A percentile compares a stretch with the other conserved stretches of the same genome.
phyloP scores from a whole-genome alignment of 805 yeast species.

The Yarrowia divulgata region DNA sequence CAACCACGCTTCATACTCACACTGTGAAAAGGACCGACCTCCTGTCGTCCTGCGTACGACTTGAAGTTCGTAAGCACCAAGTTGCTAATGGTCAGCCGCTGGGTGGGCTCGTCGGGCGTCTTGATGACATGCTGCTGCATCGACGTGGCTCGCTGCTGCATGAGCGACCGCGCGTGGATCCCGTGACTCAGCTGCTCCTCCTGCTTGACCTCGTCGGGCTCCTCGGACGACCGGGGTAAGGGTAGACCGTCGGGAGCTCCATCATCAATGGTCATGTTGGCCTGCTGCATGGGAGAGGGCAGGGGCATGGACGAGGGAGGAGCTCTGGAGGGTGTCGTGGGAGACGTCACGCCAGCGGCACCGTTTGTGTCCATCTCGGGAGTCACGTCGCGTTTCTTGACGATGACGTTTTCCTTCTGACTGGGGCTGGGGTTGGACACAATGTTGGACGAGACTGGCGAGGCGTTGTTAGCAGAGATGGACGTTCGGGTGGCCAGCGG shows the following conservation, averaged over 20 bases:
- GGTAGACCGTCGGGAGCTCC: slow-evolving; percentile 11
- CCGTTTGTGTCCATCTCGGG: not conserved
- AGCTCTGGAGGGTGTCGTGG: slow-evolving; percentile 10
- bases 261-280: slow-evolving; percentile 11
- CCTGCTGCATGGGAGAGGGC: slow-evolving; percentile 24
- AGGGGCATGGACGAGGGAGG: slow-evolving; percentile 16
- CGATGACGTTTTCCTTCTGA: slow-evolving; percentile 22
- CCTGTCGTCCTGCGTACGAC: slow-evolving; percentile 92
- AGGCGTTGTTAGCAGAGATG: not conserved
- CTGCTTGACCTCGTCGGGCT: slow-evolving; percentile 14
- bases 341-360: not conserved
- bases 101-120: slow-evolving; percentile 41
- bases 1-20: too few relatives aligned
- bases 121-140: slow-evolving; percentile 34
- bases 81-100: slow-evolving; percentile 74
- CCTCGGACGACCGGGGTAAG: slow-evolving; percentile 2
- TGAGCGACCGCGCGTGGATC: slow-evolving; percentile 20
- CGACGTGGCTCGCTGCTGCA: slow-evolving; percentile 35
- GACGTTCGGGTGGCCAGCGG: slow-evolving; percentile 1
- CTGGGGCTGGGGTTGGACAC: slow-evolving; percentile 18
- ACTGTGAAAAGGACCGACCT: slow-evolving; percentile 88
- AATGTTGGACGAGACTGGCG: not conserved
- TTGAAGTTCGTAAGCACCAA: slow-evolving; percentile 85
- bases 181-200: slow-evolving; percentile 33
- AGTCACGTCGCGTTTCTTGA: slow-evolving; percentile 7